Evolutionary conservation across 1,284 basidiomycete genomes (phyloP), one percentile per base, ranked within the genome.

Genomic region (Melampsora larici-populina): DNA sequence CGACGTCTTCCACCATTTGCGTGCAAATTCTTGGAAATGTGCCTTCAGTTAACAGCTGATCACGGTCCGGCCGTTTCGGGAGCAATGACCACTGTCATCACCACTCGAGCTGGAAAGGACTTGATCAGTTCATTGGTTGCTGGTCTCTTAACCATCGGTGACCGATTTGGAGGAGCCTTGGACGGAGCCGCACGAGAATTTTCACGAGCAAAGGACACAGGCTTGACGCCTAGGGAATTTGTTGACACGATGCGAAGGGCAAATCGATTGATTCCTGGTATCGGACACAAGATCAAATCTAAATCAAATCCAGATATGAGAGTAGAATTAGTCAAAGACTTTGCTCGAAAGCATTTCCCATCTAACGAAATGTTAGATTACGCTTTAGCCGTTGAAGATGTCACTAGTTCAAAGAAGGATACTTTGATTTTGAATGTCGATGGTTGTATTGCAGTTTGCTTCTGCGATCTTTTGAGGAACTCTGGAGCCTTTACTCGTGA

Each of bases 11-110:
- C 92, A 29, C 85, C 88, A 64, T 93, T 90, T 87, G 92, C 92
- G 62, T 89, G 91, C 85, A 97, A 96, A 87, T 97, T 99, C 87
- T 91, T 99, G 85, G 96, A 99, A 88, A 99, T 98, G 96, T 94
- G 97, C 79, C 89, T 99, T 84, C 97, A 97, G 93, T 88, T 99
- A 81, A 98, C 95, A 31, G 96, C 95, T 81, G 96, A 99, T 86
- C 96, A 99, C 87, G 95, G 93, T 83, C 93, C 93, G n/a, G 93
- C 93, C 78, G 87, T 88, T 64, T 87, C 83, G 72, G 91, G 95
- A 87, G 96, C 96, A 43, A 99, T 99, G 96, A 99, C 97, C 88
- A 98, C 96, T 80, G 98, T 99, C 85, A 95, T 99, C 85, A 95
- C 96, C 36, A 91, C 94, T 65, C 95, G 96, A 87, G 96, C 96